Evolutionary conservation across 345 rosid species (phyloP), one percentile per base, ranked within the genome.

Genomic region (Murraya koenigii): DNA sequence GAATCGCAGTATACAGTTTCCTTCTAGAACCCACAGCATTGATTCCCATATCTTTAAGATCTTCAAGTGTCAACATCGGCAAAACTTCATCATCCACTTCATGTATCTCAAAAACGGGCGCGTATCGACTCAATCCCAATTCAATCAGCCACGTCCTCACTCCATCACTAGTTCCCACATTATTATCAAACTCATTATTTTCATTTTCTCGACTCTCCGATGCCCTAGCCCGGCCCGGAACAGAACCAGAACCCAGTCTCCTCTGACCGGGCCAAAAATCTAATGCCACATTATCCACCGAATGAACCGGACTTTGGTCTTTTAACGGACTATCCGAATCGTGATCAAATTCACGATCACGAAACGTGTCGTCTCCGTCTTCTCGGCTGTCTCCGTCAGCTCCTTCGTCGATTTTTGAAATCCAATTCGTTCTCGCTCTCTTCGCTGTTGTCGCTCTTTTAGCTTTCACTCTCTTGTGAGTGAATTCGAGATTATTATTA

Each of bases 31-130:
- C 95, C 73, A 91, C 95, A 0, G 95, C 95, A 75, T 79, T 89
- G 66, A 91, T 88, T 32, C 95, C 95, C 95, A 91, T 91, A 77
- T 91, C 95, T 83, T 89, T 91, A 85, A 91, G 87, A 82, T 91
- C 95, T 85, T 89, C 95, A 74, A 91, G 66, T 19, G 95, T 91
- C 83, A 91, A 80, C 90, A 89, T 85, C 17, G 95, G 91, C 88
- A 91, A 78, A 17, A 91, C 88, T 74, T 91, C 95, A 62, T 88
- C 90, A 35, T 91, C 95, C 55, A 91, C 95, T 78, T 91, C 95
- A 75, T 91, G 95, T 59, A 89, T 81, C 83, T 91, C 95, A 25
- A 91, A 91, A 73, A 91, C 88, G 1, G 95, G 93, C 0, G 93
- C 91, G 76, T 91, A 91, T 77, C 91, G 81, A 49, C 95, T 86